phyloP scores from a whole-genome alignment of 2,329 filamentous ascomycete species.

The Calonectria crousiana region DNA sequence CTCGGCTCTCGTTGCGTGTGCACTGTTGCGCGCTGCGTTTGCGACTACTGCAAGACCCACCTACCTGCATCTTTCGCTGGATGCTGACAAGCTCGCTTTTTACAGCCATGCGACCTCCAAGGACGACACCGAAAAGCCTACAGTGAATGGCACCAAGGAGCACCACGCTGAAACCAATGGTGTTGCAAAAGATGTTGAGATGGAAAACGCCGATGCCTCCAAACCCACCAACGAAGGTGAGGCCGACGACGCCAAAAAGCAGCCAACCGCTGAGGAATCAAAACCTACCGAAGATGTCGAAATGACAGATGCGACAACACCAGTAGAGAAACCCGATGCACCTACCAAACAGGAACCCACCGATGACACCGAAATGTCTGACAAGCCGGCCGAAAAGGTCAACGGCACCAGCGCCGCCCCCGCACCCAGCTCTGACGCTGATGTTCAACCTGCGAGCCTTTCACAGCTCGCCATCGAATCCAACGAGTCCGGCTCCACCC shows the following conservation, averaged over 20 bases:
- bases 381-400: constrained; percentile 29
- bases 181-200: constrained; percentile 39
- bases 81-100: constrained; percentile 40
- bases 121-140: constrained; percentile 37
- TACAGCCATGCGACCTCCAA: constrained; percentile 45
- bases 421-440: constrained; percentile 48
- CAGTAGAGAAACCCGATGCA: constrained; percentile 13
- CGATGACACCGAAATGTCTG: constrained; percentile 38
- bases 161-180: constrained; percentile 40
- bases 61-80: constrained; percentile 15
- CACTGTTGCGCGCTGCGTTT: constrained; percentile 26
- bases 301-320: constrained; percentile 40
- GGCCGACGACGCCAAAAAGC: constrained; percentile 14
- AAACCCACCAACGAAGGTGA: constrained; percentile 29
- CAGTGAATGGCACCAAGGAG: constrained; percentile 42
- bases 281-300: constrained; percentile 38
- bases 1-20: constrained; percentile 20
- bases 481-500: constrained; percentile 46
- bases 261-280: constrained; percentile 27
- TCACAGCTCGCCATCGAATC: constrained; percentile 55
- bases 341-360: constrained; percentile 34
- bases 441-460: constrained; percentile 51
- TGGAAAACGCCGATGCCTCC: constrained; percentile 32
- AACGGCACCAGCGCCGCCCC: constrained; percentile 31
- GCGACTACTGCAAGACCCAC: constrained; percentile 10